Evolutionary conservation across 768 basidiomycete species (phyloP), one percentile per base, ranked within the genome.

Genomic region (Lactarius sp.): DNA sequence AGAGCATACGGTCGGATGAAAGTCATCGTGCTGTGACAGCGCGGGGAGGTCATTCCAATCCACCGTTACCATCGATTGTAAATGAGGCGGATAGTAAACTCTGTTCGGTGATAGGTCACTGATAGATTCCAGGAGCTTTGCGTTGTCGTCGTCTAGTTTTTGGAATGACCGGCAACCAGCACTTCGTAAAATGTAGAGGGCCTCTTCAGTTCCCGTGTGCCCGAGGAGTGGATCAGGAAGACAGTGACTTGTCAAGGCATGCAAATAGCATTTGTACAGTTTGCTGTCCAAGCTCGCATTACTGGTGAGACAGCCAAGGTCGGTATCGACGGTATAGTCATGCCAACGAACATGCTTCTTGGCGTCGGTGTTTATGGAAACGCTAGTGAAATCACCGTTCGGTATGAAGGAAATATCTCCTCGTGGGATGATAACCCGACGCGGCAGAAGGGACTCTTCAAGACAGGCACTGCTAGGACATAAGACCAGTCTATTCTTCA

Each of bases 141-240:
- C 36, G 1, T 62, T 49, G 0, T 20, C 16, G 2, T 4, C 6
- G 4, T 31, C 62, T 14, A 81, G 70, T 50, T 60, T 69, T 70
- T 77, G 75, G 59, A 83, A 80, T 0, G 82, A 80, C 37, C 64
- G 70, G 42, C 71, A 76, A 9, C 27, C 27, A 27, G 27, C 27
- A 27, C 27, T 27, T 27, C 27, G 27, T 27, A 27, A 27, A 2
- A 27, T 27, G 27, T 27, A 27, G 27, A 27, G 27, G 27, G 27
- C 27, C 27, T 27, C 27, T 27, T 27, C 27, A 27, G 27, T 27
- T 27, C 27, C 27, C 27, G 27, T 27, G 27, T 27, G 27, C 27
- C 27, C 27, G 27, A 27, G 27, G 27, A 27, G 27, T 27, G 27
- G 27, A 27, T 27, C 27, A 27, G 27, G 27, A 27, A 27, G 27